These are phyloP conservation scores for Apiospora phragmitis DNA, from an alignment of 2,329 filamentous ascomycete genomes.

Conservation along the genomic window DNA sequence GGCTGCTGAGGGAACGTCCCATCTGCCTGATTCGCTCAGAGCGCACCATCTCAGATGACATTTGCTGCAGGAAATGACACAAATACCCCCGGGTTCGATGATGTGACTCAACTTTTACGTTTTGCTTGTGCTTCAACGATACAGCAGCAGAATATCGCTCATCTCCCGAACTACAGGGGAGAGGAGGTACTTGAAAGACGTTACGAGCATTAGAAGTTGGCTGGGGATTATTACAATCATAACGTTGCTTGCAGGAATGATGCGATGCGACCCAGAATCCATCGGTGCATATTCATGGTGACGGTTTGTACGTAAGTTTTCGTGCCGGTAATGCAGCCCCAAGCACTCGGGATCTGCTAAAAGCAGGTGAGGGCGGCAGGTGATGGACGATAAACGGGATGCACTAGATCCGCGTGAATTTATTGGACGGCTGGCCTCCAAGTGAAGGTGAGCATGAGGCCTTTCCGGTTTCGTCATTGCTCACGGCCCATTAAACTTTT, in stretches of 20 bases:
- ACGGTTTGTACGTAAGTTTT: not conserved
- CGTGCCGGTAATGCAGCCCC: not conserved
- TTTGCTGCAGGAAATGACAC: not conserved
- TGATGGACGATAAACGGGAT: not conserved
- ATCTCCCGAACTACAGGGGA: too few species aligned
- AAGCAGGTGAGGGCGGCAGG: not conserved
- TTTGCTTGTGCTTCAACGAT: too few species aligned
- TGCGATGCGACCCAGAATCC: not conserved
- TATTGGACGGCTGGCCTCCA: not conserved
- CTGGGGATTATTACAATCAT: too few species aligned
- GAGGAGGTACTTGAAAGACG: not conserved
- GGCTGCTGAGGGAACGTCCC: slow-evolving; percentile 2
- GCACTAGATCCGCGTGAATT: not conserved
- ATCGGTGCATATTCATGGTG: too few species aligned
- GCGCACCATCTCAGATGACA: not conserved
- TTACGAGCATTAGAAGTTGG: too few species aligned
- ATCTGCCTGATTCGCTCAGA: not conserved
- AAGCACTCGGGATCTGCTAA: not conserved
- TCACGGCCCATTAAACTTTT: not conserved
- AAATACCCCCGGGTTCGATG: not conserved
- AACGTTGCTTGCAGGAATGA: not conserved
- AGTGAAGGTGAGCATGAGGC: not conserved
- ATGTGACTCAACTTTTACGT: not conserved
- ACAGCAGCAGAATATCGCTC: not conserved
- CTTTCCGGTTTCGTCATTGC: not conserved